Base-by-base conservation (phyloP, 179 eudicot genomes). In the Beta macrorhiza region DNA sequence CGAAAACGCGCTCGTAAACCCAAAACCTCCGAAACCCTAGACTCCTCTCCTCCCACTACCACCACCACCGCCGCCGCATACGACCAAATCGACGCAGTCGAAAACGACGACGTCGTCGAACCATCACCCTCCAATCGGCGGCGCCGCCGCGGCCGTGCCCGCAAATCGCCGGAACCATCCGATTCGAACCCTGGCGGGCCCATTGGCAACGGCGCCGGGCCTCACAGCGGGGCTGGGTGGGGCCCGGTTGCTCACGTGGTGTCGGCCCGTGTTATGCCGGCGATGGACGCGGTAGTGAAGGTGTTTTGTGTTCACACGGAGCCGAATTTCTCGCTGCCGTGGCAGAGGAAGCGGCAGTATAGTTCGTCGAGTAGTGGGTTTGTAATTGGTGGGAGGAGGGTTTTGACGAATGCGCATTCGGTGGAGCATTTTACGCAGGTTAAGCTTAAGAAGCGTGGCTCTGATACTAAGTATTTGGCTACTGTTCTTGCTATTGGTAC, bases 401-500 rank as follows among this genome's bases (percentile, higher is more conserved):
- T 96, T 64, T 71, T 96, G 86, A 93, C 98, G 2, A 96, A 93
- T 87, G 99, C 99, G 2, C 99, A 96, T 73, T 96, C 99, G 0
- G 98, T 96, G 22, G 98, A 96, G 89, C 97, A 96, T 89, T 84
- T 87, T 20, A 96, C 99, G 25, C 98, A 96, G 89, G 98, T 96
- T 74, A 91, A 96, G 85, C 80, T 96, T 67, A 96, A 94, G 92
- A 96, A 96, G 86, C 87, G 99, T 0, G 98, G 99, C 0, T 92
- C 94, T 12, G 99, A 96, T 87, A 92, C 95, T 0, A 96, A 96
- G 86, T 96, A 89, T 47, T 85, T 96, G 77, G 97, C 99, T 8
- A 96, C 92, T n/a, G 99, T 96, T 74, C 94, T 96, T n/a, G 91
- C 99, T 1, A 96, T 96, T 78, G 99, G 99, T 19, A 96, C 92